Percentiles rank a stretch among this genome's conserved stretches.
Conservation (phyloP, 805 yeast species). For the Nakazawaea wickerhamii region DNA sequence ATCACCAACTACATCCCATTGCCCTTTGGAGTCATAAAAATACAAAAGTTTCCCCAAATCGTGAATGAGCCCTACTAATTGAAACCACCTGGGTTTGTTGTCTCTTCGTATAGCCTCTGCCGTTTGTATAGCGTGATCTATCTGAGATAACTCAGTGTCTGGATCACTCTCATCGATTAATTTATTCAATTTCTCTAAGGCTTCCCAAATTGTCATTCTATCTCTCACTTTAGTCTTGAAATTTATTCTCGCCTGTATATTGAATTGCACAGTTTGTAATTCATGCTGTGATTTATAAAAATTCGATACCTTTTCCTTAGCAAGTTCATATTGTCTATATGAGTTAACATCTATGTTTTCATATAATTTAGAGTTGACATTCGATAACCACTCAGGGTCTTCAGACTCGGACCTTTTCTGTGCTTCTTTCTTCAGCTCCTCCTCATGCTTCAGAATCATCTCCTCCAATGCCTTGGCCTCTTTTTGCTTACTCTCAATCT, state of each 20-base stretch:
- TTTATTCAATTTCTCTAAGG: constrained; percentile 53
- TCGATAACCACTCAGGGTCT: constrained; percentile 15
- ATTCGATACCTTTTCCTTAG: constrained; percentile 59
- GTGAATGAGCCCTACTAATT: constrained; percentile 65
- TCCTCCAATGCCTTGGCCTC: constrained; percentile 9
- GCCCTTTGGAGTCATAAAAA: constrained; percentile 67
- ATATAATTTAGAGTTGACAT: constrained; percentile 18
- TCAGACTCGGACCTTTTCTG: constrained; percentile 1
- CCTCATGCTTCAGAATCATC: constrained; percentile 6
- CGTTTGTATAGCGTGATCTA: constrained; percentile 70
- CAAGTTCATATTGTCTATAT: constrained; percentile 63
- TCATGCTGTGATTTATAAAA: constrained; percentile 67
- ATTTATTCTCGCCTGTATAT: constrained; percentile 64
- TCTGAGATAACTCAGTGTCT: constrained; percentile 68
- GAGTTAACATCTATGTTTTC: constrained; percentile 28
- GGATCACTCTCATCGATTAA: constrained; percentile 70
- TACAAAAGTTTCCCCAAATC: constrained; percentile 66
- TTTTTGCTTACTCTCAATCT: constrained; percentile 15
- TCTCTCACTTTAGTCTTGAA: constrained; percentile 66
- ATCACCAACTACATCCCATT: constrained; percentile 80
- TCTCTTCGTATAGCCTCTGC: constrained; percentile 70
- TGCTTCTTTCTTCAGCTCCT: constrained; percentile 3
- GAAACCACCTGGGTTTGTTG: constrained; percentile 71
- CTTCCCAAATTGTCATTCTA: constrained; percentile 69
- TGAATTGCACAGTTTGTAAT: constrained; percentile 67